These are phyloP conservation scores for Oryza longistaminata DNA, from an alignment of 176 grass and related monocot species.

Conservation along the genomic window DNA sequence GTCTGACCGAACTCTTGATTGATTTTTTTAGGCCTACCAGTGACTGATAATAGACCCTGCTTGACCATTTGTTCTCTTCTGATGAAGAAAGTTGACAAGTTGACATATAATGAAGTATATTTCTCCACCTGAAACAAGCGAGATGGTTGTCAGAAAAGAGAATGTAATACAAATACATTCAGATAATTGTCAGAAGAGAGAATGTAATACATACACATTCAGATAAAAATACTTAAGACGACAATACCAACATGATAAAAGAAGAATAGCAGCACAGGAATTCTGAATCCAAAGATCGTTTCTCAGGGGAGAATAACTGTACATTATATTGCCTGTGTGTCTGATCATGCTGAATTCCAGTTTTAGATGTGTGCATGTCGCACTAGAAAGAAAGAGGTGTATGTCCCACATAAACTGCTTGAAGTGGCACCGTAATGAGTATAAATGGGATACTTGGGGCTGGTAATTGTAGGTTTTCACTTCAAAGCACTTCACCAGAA, in stretches of 20 bases:
- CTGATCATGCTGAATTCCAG: neutral
- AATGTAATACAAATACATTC: neutral
- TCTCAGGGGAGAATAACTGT: neutral
- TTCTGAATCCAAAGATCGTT: neutral
- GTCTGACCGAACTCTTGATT: neutral
- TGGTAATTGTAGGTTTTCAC: neutral
- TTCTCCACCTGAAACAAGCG: neutral
- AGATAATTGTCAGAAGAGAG: neutral
- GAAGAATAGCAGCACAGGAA: neutral
- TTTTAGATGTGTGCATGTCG: neutral
- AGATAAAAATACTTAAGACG: neutral
- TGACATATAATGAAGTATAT: neutral
- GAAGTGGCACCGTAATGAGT: neutral
- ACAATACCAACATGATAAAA: neutral
- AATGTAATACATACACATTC: neutral
- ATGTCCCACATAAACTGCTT: neutral
- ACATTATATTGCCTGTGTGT: too few relatives aligned
- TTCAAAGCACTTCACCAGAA: conserved; percentile 54
- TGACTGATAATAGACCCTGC: neutral
- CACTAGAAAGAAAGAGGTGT: neutral
- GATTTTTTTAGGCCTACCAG: neutral
- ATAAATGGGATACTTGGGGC: neutral
- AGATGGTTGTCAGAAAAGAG: neutral
- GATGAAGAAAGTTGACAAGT: neutral
- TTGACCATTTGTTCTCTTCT: neutral